These are phyloP conservation scores for Metahyphopichia silvanorum DNA, from an alignment of 805 yeast genomes.

Conservation along the genomic window DNA sequence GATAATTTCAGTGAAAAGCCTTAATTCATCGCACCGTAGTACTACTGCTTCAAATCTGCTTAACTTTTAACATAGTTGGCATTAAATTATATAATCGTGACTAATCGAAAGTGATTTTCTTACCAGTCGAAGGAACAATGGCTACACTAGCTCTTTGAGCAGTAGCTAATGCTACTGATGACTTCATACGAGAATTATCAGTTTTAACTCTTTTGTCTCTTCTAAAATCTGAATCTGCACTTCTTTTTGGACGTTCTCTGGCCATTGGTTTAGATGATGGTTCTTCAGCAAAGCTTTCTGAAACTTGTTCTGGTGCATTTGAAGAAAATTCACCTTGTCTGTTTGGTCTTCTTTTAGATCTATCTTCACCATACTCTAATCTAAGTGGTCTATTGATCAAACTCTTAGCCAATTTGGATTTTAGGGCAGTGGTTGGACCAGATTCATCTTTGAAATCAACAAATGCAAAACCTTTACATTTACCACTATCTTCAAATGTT, in stretches of 20 bases:
- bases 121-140: constrained; percentile 87
- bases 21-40: too few species aligned
- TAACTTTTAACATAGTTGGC: too few species aligned
- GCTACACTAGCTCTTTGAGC: constrained; percentile 91
- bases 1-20: too few species aligned
- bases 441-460: constrained; percentile 78
- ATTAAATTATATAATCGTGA: background rate
- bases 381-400: constrained; percentile 74
- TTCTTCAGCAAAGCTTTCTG: constrained; percentile 6
- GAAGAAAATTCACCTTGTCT: constrained; percentile 12
- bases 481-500: constrained; percentile 94
- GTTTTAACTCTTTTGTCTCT: constrained; percentile 17
- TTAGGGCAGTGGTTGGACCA: constrained; percentile 81
- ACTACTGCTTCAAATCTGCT: too few species aligned
- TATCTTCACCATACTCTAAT: constrained; percentile 92
- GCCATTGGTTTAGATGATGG: constrained; percentile 1
- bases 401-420: constrained; percentile 62
- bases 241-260: constrained; percentile 10
- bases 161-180: constrained; percentile 82
- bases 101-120: constrained; percentile 69
- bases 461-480: constrained; percentile 95
- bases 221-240: constrained; percentile 2
- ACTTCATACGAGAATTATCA: constrained; percentile 51
- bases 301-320: constrained; percentile 4
- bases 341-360: constrained; percentile 71